phyloP scores from a whole-genome alignment of 805 yeast genomes.

The Grigorovia yakushimaensis region DNA sequence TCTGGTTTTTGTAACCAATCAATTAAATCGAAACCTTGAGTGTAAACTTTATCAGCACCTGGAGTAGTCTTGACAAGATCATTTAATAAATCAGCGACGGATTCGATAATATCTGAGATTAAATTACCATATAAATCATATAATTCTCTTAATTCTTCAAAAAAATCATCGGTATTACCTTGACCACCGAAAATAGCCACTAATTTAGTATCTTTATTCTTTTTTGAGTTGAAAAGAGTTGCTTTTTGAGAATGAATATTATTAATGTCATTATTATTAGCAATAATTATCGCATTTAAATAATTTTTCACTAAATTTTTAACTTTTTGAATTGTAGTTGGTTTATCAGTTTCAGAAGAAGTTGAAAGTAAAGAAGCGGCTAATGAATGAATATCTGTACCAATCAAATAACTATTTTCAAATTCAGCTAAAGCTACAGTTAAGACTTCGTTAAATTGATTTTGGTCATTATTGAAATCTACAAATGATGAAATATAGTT shows the following conservation, averaged over 20 bases:
- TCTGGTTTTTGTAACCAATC: conserved; percentile 82
- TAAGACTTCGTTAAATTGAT: conserved; percentile 59
- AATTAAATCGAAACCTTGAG: conserved; percentile 86
- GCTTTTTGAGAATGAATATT: conserved; percentile 37
- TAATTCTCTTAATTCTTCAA: conserved; percentile 86
- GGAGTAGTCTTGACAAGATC: conserved; percentile 59
- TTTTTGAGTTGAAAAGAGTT: conserved; percentile 57
- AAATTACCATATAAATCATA: conserved; percentile 70
- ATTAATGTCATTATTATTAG: conserved; percentile 33
- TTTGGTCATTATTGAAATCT: conserved; percentile 30
- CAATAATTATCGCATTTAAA: conserved; percentile 47
- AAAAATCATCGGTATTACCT: conserved; percentile 96
- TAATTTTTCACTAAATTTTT: conserved; percentile 72
- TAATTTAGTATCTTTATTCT: conserved; percentile 47
- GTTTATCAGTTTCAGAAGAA: conserved; percentile 30
- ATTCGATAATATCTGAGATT: conserved; percentile 57
- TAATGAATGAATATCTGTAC: conserved; percentile 77
- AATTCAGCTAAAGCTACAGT: conserved; percentile 69
- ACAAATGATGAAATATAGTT: conserved; percentile 54
- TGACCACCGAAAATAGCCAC: conserved; percentile 96
- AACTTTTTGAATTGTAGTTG: conserved; percentile 61
- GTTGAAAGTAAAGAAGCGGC: conserved; percentile 55
- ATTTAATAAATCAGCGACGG: conserved; percentile 60
- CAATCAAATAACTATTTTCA: conserved; percentile 66
- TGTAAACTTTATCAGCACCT: conserved; percentile 77